Evolutionary conservation across 495 filamentous ascomycete genomes (phyloP), one percentile per base, ranked within the genome.

Genomic region (Penicillium paradoxum): DNA sequence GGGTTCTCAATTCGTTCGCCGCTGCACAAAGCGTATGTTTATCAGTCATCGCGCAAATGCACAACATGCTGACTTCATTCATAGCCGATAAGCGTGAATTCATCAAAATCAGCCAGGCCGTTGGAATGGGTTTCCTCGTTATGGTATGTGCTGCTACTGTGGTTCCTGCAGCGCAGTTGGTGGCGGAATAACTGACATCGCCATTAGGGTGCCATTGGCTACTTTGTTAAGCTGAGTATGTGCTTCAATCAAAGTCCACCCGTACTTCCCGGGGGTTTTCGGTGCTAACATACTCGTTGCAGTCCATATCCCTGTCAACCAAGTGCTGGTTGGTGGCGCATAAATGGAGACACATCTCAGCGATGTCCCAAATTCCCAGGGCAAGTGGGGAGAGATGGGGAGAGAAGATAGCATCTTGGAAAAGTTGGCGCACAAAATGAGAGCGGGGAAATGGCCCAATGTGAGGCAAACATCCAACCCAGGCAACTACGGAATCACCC

Each of bases 81-180:
- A 53, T 52, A 87, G 79, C 90, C 61, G 89, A 95, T 72, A 82
- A 83, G 71, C 79, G 83, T 50, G 91, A 95, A 67, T 97, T 96
- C 76, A 81, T 95, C 64, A 91, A 93, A 77, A 93, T 98, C 72
- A 90, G 83, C 63, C 91, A 96, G 72, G 92, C 93, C 54, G 93
- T 98, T 54, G 93, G 92, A 58, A 85, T 95, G 59, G 90, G 90
- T 42, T 95, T 95, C 73, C 64, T 95, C 25, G 82, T 92, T 37
- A 93, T 95, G 88, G 88, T 86, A 59, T 73, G 76, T 48, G 43
- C 53, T 34, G 6, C 40, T 6, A 9, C 39, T 22, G n/a, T 24
- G 0, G 29, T 25, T 22, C n/a, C 44, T 53, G 30, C 17, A 10
- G 39, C 17, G n/a, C 19, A 13, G 17, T 30, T 27, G 3, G 18